Base-by-base conservation (phyloP, 352 stramenopile genomes). In the Phytophthora pinifolia region DNA sequence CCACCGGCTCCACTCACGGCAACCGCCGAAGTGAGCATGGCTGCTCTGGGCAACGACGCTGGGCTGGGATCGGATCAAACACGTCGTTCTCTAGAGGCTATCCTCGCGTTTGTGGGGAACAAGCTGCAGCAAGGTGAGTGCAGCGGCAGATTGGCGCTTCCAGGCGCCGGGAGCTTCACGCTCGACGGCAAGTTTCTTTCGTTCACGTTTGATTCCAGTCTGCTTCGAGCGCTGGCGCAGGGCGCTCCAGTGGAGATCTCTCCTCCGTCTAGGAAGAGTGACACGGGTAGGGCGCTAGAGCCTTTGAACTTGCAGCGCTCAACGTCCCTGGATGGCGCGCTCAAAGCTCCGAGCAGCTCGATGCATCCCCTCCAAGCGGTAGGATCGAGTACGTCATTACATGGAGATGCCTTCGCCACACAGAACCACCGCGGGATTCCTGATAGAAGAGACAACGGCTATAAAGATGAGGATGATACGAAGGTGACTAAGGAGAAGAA, bases 1-100 rank as follows among this genome's bases (percentile, higher is more conserved):
- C 65, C 74, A 7, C 78, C 75, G 8, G 68, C 72, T n/a, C 54
- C 77, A 18, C 48, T 88, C 18, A 73, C 55, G 0, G 68, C 72
- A 1, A 69, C 59, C 4, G 36, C 49, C 12, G 78, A 88, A 4
- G n/a, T 79, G 12, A 85, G 65, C 46, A 63, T 88, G 64, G 65
- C 74, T n/a, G 18, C 70, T 20, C 34, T 88, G 1, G 76, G 66
- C 13, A 65, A 42, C 8, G 78, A 83, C 0, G 52, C 65, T 5
- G 72, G 69, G 0, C 17, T 86, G 6, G 58, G 71, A 4, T 73
- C 69, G 15, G 71, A 86, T 9, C 75, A 84, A 41, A 67, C 65
- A 0, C 45, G 58, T 32, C 70, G 72, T 10, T 55, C 73, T 9
- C 49, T 88, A 3, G 76, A 85, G n/a, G 71, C 70, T 0, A 35